These are phyloP conservation scores for Euphorbia celastroides DNA, from an alignment of 441 rosid genomes.

Conservation along the genomic window DNA sequence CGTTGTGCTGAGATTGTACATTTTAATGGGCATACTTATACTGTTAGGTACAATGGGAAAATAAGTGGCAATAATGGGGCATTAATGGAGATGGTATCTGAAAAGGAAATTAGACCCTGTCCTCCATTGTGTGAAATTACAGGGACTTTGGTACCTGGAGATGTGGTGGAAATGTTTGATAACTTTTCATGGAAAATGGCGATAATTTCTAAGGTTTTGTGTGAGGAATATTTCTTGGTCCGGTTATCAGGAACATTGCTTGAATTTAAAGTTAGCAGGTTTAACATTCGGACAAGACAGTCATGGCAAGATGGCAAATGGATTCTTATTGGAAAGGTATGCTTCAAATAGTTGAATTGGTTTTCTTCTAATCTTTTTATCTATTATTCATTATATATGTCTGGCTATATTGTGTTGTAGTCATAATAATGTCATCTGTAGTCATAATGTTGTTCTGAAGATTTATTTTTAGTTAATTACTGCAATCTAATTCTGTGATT, in stretches of 20 bases:
- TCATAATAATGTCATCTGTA: too few relatives aligned
- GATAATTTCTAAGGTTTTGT: constrained; percentile 44
- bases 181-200: constrained; percentile 75
- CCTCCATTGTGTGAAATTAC: constrained; percentile 39
- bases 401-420: neutral
- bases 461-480: neutral
- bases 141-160: constrained; percentile 57
- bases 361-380: neutral
- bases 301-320: constrained; percentile 66
- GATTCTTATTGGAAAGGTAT: constrained; percentile 69
- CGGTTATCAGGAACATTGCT: constrained; percentile 60
- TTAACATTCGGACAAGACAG: constrained; percentile 52
- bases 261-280: constrained; percentile 44
- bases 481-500: neutral
- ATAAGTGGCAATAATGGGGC: constrained; percentile 17
- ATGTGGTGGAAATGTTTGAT: constrained; percentile 69
- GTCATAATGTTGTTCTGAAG: neutral
- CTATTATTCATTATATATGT: neutral
- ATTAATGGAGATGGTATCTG: constrained; percentile 39
- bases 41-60: constrained; percentile 42
- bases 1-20: constrained; percentile 64
- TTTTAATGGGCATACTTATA: constrained; percentile 58
- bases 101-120: constrained; percentile 62
- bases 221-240: constrained; percentile 36
- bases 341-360: neutral